Evolutionary conservation across 108 stramenopile genomes (phyloP).

Genomic region (Fistulifera pelliculosa): DNA sequence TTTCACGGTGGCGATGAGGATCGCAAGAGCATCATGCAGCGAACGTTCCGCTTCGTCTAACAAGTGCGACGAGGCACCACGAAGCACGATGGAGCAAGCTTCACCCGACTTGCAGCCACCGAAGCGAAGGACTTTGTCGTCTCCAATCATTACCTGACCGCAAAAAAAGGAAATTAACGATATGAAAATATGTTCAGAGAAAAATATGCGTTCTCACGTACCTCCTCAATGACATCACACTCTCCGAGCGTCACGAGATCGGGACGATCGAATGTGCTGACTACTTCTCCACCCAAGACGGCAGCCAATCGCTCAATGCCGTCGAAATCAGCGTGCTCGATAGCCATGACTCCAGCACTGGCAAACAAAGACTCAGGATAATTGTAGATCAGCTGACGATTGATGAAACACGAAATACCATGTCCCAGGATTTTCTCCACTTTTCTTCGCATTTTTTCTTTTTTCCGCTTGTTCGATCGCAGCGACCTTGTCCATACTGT

Average conservation of each 20-base stretch:
- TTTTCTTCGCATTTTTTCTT: conserved; percentile 96
- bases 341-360: conserved; percentile 92
- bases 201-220: conserved; percentile 11
- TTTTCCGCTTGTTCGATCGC: conserved; percentile 99
- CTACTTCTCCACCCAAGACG: conserved; percentile 95
- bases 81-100: conserved; percentile 96
- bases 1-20: conserved; percentile 90
- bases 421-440: conserved; percentile 95
- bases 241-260: conserved; percentile 92
- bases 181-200: conserved; percentile 1
- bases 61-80: conserved; percentile 93
- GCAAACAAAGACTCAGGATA: conserved; percentile 97
- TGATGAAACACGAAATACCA: conserved; percentile 98
- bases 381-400: conserved; percentile 99
- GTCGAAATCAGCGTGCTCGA: conserved; percentile 99
- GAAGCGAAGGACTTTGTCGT: conserved; percentile 93
- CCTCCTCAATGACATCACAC: conserved; percentile 85
- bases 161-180: conserved; percentile 8
- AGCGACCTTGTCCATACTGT: conserved; percentile 93
- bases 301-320: conserved; percentile 97
- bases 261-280: conserved; percentile 96
- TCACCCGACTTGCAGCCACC: conserved; percentile 91
- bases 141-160: conserved; percentile 93
- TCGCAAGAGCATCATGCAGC: conserved; percentile 96
- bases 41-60: conserved; percentile 96